Conservation (phyloP, 108 stramenopile species). For the Cyclotella sp. region DNA sequence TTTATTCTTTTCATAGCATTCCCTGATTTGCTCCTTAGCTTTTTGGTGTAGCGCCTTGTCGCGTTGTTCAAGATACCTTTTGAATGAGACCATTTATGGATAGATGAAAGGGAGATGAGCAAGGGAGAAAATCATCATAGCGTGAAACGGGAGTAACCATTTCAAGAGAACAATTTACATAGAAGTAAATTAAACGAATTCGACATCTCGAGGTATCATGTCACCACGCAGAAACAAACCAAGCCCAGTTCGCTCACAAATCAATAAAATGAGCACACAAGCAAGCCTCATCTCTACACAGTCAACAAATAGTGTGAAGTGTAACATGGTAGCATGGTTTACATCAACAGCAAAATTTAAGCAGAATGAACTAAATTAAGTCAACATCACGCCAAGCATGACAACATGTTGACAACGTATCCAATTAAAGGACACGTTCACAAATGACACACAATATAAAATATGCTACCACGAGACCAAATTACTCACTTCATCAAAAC, state of each 20-base stretch:
- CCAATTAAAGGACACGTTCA: too few relatives aligned
- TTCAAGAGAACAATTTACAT: background rate
- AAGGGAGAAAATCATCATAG: background rate
- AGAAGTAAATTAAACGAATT: background rate
- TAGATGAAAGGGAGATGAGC: background rate
- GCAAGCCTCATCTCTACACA: too few relatives aligned
- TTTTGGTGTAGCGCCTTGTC: slow-evolving; percentile 65
- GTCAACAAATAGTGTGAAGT: too few relatives aligned
- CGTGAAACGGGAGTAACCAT: background rate
- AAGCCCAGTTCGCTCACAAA: too few relatives aligned
- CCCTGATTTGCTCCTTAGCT: slow-evolving; percentile 79
- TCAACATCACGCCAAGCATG: too few relatives aligned
- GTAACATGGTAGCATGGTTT: too few relatives aligned
- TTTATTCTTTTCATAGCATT: slow-evolving; percentile 87
- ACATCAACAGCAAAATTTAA: too few relatives aligned
- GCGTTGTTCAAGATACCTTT: slow-evolving; percentile 74
- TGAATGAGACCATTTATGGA: background rate
- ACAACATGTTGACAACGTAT: too few relatives aligned
- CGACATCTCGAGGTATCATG: too few relatives aligned
- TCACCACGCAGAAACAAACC: too few relatives aligned
- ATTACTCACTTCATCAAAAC: slow-evolving; percentile 76
- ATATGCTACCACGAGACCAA: background rate
- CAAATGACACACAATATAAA: background rate
- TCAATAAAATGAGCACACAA: too few relatives aligned
- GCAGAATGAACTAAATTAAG: too few relatives aligned